Conservation (phyloP, 345 rosid species). For the Ceriops zippeliana region DNA sequence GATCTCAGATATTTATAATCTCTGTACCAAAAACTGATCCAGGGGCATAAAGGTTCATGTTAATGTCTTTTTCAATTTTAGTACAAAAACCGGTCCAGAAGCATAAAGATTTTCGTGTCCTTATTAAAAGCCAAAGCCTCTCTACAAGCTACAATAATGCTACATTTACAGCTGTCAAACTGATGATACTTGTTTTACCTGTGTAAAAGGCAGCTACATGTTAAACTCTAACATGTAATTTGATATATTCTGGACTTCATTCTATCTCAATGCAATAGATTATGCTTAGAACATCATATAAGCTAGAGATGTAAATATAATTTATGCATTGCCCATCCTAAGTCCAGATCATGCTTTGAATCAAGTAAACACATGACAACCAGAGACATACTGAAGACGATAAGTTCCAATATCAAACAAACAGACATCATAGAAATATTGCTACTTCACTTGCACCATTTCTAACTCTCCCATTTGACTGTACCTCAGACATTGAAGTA, state of each 20-base stretch:
- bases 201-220: background rate
- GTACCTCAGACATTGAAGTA: conserved; percentile 84
- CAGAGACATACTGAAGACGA: background rate
- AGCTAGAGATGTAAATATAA: background rate
- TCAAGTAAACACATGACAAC: background rate
- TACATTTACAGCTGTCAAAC: background rate
- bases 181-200: too few relatives aligned
- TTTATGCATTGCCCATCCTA: background rate
- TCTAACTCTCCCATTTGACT: background rate
- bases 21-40: too few relatives aligned
- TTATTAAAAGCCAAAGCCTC: background rate
- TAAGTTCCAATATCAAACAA: conserved; percentile 2
- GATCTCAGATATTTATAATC: too few relatives aligned
- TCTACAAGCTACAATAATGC: background rate
- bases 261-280: background rate
- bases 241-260: background rate
- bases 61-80: too few relatives aligned
- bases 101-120: too few relatives aligned
- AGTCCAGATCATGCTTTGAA: background rate
- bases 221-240: background rate
- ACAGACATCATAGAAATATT: background rate
- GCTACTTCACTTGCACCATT: background rate
- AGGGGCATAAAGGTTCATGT: too few relatives aligned
- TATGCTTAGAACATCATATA: background rate
- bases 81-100: too few relatives aligned